Base-by-base conservation (phyloP, 2,329 filamentous ascomycete species). In the Magnaporthiopsis rhizophila region DNA sequence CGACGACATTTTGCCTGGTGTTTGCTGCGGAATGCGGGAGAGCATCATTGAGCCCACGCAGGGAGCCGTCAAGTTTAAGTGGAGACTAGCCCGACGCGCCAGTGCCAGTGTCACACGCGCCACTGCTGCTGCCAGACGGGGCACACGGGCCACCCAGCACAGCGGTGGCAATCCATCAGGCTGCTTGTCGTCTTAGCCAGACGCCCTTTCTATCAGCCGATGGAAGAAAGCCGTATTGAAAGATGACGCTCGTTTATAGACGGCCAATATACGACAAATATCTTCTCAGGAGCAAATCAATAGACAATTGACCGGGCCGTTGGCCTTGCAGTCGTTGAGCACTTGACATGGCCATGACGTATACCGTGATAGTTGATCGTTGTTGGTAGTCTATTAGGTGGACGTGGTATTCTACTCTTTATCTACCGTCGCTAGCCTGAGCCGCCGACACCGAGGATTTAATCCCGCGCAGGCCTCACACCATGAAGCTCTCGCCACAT, bases 401-500 rank as follows among this genome's bases (percentile, higher is more conserved):
- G n/a, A 53, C 21, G 45, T n/a, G 45, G 8, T 53, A n/a, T 24
- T 24, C 18, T 53, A 53, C 18, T 53, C 7, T 53, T n/a, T n/a
- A 53, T 53, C 45, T 53, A 53, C 45, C n/a, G 45, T 53, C 8
- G 45, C 8, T 21, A 13, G 18, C 18, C 9, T 24, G n/a, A 5
- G 8, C 45, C n/a, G 45, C 45, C 7, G n/a, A 18, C 45, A 24
- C 21, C 45, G n/a, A 8, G 21, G 7, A 53, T 53, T 11, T 15
- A 11, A 11, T 53, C 8, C 45, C 21, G 11, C 21, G 21, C 21
- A 53, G 45, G 21, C 45, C 64, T 71, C 75, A 87, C 64, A 93
- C 90, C 88, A 92, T 97, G 75, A 98, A 98, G 1, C 92, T 97
- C 80, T 98, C 94, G 72, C 94, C 94, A 70, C 94, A 98, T 56